Conservation (phyloP, 1,284 basidiomycete genomes). For the Cutaneotrichosporon cavernicola region DNA sequence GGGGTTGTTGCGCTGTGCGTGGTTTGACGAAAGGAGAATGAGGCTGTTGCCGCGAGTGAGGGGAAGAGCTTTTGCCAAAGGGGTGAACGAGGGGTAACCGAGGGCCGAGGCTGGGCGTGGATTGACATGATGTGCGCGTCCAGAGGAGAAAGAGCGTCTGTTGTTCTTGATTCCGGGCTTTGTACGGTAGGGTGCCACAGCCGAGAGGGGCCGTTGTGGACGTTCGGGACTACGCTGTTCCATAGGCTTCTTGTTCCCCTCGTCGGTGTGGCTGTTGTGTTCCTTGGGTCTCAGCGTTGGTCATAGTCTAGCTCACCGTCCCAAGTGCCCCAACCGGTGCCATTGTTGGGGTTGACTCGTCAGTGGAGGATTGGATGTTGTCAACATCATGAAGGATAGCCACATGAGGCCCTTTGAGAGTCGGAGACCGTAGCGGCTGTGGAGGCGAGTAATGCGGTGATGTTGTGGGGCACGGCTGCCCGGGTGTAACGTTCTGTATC, state of each 20-base stretch:
- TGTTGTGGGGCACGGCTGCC: not conserved
- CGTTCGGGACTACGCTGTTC: not conserved
- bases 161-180: not conserved
- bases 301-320: not conserved
- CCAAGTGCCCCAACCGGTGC: not conserved
- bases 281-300: not conserved
- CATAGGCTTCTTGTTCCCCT: not conserved
- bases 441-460: not conserved
- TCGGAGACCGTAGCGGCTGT: not conserved
- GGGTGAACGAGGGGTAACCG: not conserved
- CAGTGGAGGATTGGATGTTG: not conserved
- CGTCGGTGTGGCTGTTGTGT: not conserved
- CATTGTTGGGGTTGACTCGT: not conserved
- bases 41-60: constrained; percentile 8
- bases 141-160: not conserved
- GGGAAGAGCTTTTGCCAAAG: not conserved
- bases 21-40: not conserved
- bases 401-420: not conserved
- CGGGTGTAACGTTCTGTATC: not conserved
- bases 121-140: not conserved
- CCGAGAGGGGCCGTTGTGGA: not conserved
- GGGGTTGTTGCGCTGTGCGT: not conserved
- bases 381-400: not conserved
- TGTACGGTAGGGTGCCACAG: not conserved
- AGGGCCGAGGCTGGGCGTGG: constrained; percentile 2